Percentiles rank a stretch among this genome's conserved stretches.
Evolutionary conservation across 148 eudicot species (phyloP).

Genomic region (Silene conica): DNA sequence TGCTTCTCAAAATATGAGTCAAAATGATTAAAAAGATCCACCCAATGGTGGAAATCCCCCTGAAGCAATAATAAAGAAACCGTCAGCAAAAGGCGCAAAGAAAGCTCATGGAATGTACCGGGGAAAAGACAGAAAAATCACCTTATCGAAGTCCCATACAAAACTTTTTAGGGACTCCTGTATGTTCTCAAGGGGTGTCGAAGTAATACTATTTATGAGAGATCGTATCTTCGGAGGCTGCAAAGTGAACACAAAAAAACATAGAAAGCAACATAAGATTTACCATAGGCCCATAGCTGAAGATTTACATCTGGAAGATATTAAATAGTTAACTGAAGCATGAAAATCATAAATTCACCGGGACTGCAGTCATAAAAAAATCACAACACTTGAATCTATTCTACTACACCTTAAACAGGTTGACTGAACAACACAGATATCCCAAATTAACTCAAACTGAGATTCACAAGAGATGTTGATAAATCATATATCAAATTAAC

Average conservation of each 20-base stretch:
- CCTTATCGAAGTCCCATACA: slow-evolving; percentile 98
- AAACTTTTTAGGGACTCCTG: slow-evolving; percentile 73
- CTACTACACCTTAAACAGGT: background rate
- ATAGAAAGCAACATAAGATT: slow-evolving; percentile 14
- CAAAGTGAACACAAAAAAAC: background rate
- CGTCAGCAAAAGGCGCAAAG: slow-evolving; percentile 14
- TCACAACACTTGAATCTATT: background rate
- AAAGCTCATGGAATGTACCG: background rate
- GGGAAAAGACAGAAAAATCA: slow-evolving; percentile 23
- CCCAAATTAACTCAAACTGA: background rate
- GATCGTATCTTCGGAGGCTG: slow-evolving; percentile 91
- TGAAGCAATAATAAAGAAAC: slow-evolving; percentile 32
- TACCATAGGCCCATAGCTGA: slow-evolving; percentile 1
- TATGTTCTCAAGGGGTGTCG: slow-evolving; percentile 71
- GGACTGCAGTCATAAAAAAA: background rate
- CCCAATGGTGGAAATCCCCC: slow-evolving; percentile 98
- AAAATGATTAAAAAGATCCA: slow-evolving; percentile 86
- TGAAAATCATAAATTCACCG: background rate
- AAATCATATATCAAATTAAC: background rate
- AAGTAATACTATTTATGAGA: slow-evolving; percentile 63
- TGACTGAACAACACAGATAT: background rate
- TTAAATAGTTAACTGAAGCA: background rate
- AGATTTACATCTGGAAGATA: background rate
- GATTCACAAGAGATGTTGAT: background rate
- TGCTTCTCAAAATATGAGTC: slow-evolving; percentile 84